Evolutionary conservation across 2,329 filamentous ascomycete species (phyloP).

Genomic region (Arthrobotrys conoides): DNA sequence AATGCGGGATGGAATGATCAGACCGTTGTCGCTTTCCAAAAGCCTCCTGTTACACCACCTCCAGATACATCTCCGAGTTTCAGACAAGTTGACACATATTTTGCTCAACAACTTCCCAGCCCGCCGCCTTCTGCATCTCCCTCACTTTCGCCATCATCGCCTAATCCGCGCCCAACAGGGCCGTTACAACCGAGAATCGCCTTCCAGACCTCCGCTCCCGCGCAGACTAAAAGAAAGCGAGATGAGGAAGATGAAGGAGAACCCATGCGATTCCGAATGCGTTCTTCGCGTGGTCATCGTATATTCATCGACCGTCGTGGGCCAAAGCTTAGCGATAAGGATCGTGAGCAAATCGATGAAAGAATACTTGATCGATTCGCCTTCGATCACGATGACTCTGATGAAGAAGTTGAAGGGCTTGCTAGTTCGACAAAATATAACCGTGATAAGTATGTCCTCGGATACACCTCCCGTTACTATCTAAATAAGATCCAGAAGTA

Average conservation of each 20-base stretch:
- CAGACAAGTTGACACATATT: constrained; percentile 55
- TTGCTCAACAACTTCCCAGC: constrained; percentile 49
- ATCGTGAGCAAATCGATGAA: constrained; percentile 53
- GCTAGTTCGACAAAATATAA: constrained; percentile 36
- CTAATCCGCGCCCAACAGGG: constrained; percentile 35
- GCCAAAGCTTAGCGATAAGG: constrained; percentile 44
- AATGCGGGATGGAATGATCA: constrained; percentile 55
- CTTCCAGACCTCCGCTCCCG: constrained; percentile 52
- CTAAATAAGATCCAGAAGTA: not conserved
- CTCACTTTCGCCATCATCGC: constrained; percentile 51
- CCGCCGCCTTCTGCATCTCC: constrained; percentile 52
- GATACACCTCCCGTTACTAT: not conserved
- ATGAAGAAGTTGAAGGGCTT: constrained; percentile 42
- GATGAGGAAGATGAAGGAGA: constrained; percentile 52
- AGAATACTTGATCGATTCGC: constrained; percentile 50
- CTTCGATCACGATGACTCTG: constrained; percentile 59
- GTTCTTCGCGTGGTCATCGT: constrained; percentile 40
- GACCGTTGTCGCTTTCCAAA: constrained; percentile 55
- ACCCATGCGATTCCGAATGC: constrained; percentile 46
- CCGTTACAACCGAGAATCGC: constrained; percentile 51
- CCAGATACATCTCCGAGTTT: constrained; percentile 36
- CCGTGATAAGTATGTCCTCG: constrained; percentile 46
- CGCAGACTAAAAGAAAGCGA: constrained; percentile 53
- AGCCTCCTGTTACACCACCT: constrained; percentile 39
- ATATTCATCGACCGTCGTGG: constrained; percentile 51